phyloP scores from a whole-genome alignment of 176 grass and related monocot species.

The Hsuehochloa calcarea region DNA sequence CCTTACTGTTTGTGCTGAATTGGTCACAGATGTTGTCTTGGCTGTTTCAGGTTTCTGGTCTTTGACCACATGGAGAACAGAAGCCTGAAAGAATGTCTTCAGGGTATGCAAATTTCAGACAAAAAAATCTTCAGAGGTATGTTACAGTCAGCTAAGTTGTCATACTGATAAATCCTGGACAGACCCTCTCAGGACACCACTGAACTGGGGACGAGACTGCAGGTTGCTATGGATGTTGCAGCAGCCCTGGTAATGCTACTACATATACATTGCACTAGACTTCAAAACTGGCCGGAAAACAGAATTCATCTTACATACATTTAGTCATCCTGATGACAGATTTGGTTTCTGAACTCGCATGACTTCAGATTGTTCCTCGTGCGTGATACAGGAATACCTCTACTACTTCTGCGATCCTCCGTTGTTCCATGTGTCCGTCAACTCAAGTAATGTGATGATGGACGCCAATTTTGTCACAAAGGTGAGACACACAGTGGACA shows the following conservation, averaged over 20 bases:
- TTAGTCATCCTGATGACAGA: neutral
- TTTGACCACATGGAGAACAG: constrained; percentile 91
- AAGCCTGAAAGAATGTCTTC: constrained; percentile 78
- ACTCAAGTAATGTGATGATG: constrained; percentile 69
- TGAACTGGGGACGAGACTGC: constrained; percentile 84
- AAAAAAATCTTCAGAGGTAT: neutral
- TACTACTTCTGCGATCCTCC: constrained; percentile 89
- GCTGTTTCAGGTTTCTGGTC: constrained; percentile 66
- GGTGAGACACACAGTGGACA: constrained; percentile 30
- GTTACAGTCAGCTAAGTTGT: neutral
- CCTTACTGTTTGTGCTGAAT: neutral
- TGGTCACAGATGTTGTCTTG: neutral
- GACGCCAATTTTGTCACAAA: constrained; percentile 67
- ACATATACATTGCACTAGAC: neutral
- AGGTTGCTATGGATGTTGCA: constrained; percentile 87
- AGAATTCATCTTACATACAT: neutral
- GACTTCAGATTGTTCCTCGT: neutral
- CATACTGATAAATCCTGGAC: constrained; percentile 14
- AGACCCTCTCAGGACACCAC: constrained; percentile 88
- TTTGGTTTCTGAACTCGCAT: constrained; percentile 25
- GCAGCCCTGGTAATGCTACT: constrained; percentile 71
- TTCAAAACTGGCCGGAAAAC: neutral
- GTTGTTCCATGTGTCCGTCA: constrained; percentile 67
- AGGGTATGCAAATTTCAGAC: constrained; percentile 48
- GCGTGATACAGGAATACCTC: constrained; percentile 79